Conservation (phyloP, 1,284 basidiomycete genomes). For the Boletus semigastroideus region DNA sequence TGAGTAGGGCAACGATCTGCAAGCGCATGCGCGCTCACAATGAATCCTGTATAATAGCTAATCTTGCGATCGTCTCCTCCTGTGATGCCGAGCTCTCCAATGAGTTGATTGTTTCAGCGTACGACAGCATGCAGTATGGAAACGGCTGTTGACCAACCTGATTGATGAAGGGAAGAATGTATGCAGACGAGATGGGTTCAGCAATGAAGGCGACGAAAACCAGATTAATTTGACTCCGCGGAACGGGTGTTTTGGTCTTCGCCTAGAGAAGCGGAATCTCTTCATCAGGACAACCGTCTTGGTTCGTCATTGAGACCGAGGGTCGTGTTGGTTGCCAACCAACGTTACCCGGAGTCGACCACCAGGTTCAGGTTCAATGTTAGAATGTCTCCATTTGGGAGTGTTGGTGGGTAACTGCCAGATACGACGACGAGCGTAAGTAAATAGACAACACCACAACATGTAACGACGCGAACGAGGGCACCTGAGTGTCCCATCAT, state of each 20-base stretch:
- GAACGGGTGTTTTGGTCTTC: conserved; percentile 20
- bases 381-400: too few species aligned
- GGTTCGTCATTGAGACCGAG: not conserved
- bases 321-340: not conserved
- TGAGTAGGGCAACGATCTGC: not conserved
- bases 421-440: too few species aligned
- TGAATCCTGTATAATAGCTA: conserved; percentile 65
- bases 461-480: too few species aligned
- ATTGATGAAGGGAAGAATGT: conserved; percentile 30
- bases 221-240: conserved; percentile 22
- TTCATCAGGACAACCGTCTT: conserved; percentile 6
- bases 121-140: not conserved
- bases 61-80: conserved; percentile 54
- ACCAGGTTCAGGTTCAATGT: too few species aligned
- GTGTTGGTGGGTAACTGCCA: too few species aligned
- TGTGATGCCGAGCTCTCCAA: conserved; percentile 35
- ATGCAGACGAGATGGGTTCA: conserved; percentile 25
- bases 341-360: too few species aligned
- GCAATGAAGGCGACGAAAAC: conserved; percentile 20
- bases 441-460: too few species aligned
- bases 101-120: conserved; percentile 21
- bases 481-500: too few species aligned
- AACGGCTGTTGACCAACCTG: conserved; percentile 21
- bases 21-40: conserved; percentile 38
- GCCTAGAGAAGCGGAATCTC: conserved; percentile 20